Evolutionary conservation across 768 basidiomycete species (phyloP), one percentile per base, ranked within the genome.

Genomic region (Candolleomyces eurysporus): DNA sequence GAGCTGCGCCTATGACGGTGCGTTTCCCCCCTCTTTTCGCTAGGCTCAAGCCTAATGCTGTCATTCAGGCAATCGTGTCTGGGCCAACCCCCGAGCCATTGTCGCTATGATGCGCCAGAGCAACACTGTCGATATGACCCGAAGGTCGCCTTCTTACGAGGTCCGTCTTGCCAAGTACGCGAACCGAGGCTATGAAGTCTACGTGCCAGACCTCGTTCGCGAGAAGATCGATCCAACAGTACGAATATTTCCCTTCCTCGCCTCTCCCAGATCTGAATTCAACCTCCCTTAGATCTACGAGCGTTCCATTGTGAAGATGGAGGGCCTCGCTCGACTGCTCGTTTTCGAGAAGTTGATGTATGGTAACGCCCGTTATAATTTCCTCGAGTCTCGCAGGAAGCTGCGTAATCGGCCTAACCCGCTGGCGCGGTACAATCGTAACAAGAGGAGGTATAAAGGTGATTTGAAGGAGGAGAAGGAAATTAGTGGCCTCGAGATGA

Each of bases 81-180:
- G 79, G 76, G 85, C 83, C 5, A 86, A 82, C 63, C 86, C 86
- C 5, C 78, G 86, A 9, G 80, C 84, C 13, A 77, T 87, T 56
- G 72, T 84, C 11, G 82, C 86, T 31, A 80, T 83, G 80, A 87
- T 88, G 81, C 82, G 84, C n/a, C 85, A 88, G 67, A 79, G 79
- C 72, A 87, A 87, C 68, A 84, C 82, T 0, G 79, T 85, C 56
- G 86, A 86, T 65, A 78, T 85, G 73, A 82, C 83, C 4, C 75
- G 85, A n/a, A 78, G 86, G 40, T 86, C 85, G 2, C 85, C 85
- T 2, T 87, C 86, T 11, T 85, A 88, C 64, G 86, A 87, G 74
- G 79, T 86, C 31, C 78, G 86, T 3, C 77, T 87, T 9, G 74
- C 82, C 22, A 88, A 88, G 68, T 86, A 88, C 68, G 76, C 82